Conservation (phyloP, 805 yeast genomes). For the Lipomyces kockii region DNA sequence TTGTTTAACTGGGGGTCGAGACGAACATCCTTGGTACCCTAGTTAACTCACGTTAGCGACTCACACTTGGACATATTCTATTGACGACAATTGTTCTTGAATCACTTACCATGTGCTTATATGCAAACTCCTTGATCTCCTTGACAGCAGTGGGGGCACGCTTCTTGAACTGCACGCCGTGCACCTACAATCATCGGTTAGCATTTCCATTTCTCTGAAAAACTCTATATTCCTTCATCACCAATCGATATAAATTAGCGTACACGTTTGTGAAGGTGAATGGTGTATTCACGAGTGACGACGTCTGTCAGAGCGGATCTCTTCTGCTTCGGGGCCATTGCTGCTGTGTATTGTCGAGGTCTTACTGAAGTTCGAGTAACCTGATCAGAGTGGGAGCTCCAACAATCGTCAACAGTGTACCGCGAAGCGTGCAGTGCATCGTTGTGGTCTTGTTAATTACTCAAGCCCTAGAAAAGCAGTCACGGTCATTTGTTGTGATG, state of each 20-base stretch:
- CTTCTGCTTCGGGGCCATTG: constrained; percentile 50
- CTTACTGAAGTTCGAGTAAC: neutral
- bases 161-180: constrained; percentile 98
- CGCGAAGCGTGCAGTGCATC: neutral
- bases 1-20: constrained; percentile 98
- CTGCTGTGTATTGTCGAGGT: constrained; percentile 6
- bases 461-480: neutral
- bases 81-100: neutral
- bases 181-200: constrained; percentile 58
- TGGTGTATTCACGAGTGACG: constrained; percentile 99
- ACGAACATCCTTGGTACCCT: constrained; percentile 97
- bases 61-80: neutral
- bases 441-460: neutral
- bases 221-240: neutral
- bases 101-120: constrained; percentile 75
- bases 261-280: constrained; percentile 99
- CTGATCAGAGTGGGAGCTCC: neutral
- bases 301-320: constrained; percentile 95
- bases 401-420: neutral
- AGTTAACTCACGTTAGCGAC: neutral
- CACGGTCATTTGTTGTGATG: neutral
- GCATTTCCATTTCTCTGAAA: neutral
- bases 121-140: constrained; percentile 98
- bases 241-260: constrained; percentile 47
- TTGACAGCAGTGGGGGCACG: constrained; percentile 99